A percentile compares a stretch with the other conserved stretches of the same genome.
Conservation (phyloP, 768 basidiomycete genomes). For the Tricholoma matsutake region DNA sequence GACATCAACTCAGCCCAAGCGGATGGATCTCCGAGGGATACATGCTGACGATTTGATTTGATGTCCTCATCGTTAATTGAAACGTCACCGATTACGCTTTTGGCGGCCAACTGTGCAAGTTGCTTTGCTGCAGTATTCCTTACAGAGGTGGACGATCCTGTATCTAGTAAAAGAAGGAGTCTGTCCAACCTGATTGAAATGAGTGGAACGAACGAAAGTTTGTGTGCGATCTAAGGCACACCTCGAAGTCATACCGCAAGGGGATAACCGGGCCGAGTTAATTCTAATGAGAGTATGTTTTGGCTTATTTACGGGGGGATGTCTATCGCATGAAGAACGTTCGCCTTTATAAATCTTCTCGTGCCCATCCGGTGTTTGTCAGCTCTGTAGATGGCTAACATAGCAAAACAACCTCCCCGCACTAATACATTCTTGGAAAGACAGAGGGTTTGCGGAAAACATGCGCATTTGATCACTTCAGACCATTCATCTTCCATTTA, state of each 20-base stretch:
- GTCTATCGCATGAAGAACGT: constrained; percentile 45
- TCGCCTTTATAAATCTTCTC: constrained; percentile 64
- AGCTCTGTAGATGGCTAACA: background rate
- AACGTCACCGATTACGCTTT: constrained; percentile 81
- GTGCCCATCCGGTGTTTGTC: constrained; percentile 10
- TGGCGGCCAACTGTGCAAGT: constrained; percentile 85
- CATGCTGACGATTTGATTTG: constrained; percentile 59
- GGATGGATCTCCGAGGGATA: constrained; percentile 57
- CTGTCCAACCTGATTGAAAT: constrained; percentile 77
- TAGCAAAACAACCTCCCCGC: background rate
- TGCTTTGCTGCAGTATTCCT: constrained; percentile 96
- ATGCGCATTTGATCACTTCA: background rate
- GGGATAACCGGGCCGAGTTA: constrained; percentile 50
- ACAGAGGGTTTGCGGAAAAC: background rate
- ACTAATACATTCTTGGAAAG: background rate
- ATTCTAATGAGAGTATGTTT: constrained; percentile 34
- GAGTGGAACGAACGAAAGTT: background rate
- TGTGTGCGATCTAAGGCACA: constrained; percentile 35
- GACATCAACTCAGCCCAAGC: constrained; percentile 91
- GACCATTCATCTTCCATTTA: background rate
- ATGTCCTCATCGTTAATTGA: constrained; percentile 72
- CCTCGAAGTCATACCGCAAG: constrained; percentile 78
- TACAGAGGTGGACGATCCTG: constrained; percentile 87
- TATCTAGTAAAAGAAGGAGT: constrained; percentile 92
- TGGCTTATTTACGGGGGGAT: constrained; percentile 52